Base-by-base conservation (phyloP, 2,329 filamentous ascomycete species). In the Xylariomycetidae sp. region DNA sequence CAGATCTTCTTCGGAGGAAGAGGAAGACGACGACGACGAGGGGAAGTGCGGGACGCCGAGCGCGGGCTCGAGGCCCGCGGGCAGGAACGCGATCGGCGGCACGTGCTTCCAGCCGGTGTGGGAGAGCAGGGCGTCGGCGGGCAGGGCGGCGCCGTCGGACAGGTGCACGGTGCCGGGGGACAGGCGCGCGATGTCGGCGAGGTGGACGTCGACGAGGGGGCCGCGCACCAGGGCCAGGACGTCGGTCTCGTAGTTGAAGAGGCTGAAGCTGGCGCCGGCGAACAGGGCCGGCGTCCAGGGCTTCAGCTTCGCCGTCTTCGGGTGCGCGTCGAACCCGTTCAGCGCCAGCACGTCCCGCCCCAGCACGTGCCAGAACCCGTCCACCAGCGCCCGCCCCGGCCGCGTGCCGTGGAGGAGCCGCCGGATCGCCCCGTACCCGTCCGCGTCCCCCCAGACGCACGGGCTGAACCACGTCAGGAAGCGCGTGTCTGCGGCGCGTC, bases 381-480 rank as follows among this genome's bases (percentile, higher is more conserved):
- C 61, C 2, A 75, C 70, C n/a, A 83, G 51, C 29, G 57, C 60
- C 1, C 75, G 68, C 2, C 79, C 79, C 2, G 81, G 31, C 14
- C 60, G 54, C 0, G 74, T 81, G 14, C 66, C 61, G 40, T 83
- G 78, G 29, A 78, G 61, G 39, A 81, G 74, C 3, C 54, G 50
- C 4, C 76, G 66, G 2, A 75, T 62, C 6, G 56, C 58, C 4
- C 65, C 59, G 44, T 71, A 82, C 1, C 79, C 80, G 47, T 79
- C 79, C 4, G 68, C 72, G 3, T 67, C 63, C 3, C 79, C 80
- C 79, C 81, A 90, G 16, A 83, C 70, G 50, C 82, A 88, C 0
- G 85, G 84, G 29, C 74, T 80, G 54, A 89, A 77, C 77, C 81
- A 88, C 1, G 76, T 82, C 26, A 88, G 58, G 39, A 82, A 66